Evolutionary conservation across 495 filamentous ascomycete genomes (phyloP), one percentile per base, ranked within the genome.

Genomic region (Neurospora cerealis): DNA sequence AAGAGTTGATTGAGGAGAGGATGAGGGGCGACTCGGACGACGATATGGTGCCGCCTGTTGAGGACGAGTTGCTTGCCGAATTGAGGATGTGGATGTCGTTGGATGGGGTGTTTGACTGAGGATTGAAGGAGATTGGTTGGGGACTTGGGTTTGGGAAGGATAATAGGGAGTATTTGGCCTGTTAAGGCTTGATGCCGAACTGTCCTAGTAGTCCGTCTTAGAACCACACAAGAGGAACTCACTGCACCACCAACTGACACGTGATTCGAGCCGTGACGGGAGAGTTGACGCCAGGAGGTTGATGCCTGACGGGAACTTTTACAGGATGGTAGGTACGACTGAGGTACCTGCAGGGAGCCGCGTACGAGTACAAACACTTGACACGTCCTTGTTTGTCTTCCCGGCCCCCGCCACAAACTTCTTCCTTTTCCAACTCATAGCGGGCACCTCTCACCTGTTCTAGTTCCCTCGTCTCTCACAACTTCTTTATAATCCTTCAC

Each of bases 241-340:
- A 3, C 42, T 44, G 19, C 19, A 46, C 0, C 42, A n/a, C 4
- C 0, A 2, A 0, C n/a, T 24, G 0, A 1, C 19, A 21, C 9
- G n/a, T 48, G 3, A 48, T 48, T 48, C 1, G 4, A 4, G 9
- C 1, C 4, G n/a, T 21, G 44, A 48, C n/a, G 42, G 1, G 41
- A 44, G 17, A n/a, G n/a, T 0, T 44, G 6, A 44, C 17, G 41
- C 1, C 15, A n/a, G 42, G 42, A 9, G 7, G 19, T 44, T 44
- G 19, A 44, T 44, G 42, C 42, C 15, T 44, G 6, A n/a, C n/a
- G n/a, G n/a, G n/a, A n/a, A n/a, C n/a, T n/a, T n/a, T n/a, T n/a
- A n/a, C n/a, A n/a, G n/a, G n/a, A n/a, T n/a, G n/a, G n/a, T n/a
- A n/a, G n/a, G n/a, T n/a, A n/a, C n/a, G n/a, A n/a, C n/a, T n/a